These are phyloP conservation scores for Cladosporium halotolerans DNA, from an alignment of 2,329 filamentous ascomycete genomes.

Conservation along the genomic window DNA sequence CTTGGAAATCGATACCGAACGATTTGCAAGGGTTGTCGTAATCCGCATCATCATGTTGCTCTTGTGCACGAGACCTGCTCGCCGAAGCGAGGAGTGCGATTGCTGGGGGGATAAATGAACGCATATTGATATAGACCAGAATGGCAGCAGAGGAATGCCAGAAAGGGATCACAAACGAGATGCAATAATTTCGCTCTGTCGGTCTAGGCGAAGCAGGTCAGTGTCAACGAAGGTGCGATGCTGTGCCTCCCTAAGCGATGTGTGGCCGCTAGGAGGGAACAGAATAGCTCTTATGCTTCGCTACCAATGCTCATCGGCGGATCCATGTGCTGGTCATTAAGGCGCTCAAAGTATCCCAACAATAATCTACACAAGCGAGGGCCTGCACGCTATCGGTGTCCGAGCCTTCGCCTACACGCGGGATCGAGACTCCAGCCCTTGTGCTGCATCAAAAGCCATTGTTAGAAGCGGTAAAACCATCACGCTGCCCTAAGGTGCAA, in stretches of 20 bases:
- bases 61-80: not conserved
- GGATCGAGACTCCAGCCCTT: not conserved
- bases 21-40: conserved; percentile 19
- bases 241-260: not conserved
- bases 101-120: not conserved
- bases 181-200: too few species aligned
- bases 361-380: not conserved
- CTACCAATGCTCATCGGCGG: too few species aligned
- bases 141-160: too few species aligned
- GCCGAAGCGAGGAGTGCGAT: not conserved
- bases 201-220: too few species aligned
- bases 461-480: conserved; percentile 2
- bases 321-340: too few species aligned
- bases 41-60: not conserved
- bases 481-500: too few species aligned
- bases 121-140: not conserved
- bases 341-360: too few species aligned
- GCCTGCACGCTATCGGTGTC: not conserved
- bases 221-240: too few species aligned
- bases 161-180: too few species aligned
- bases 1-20: conserved; percentile 36
- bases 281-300: not conserved
- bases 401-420: not conserved
- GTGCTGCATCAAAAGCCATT: conserved; percentile 3
- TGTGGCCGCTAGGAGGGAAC: not conserved